Evolutionary conservation across 2,329 filamentous ascomycete species (phyloP), one percentile per base, ranked within the genome.

Genomic region (Epichloe aotearoae): DNA sequence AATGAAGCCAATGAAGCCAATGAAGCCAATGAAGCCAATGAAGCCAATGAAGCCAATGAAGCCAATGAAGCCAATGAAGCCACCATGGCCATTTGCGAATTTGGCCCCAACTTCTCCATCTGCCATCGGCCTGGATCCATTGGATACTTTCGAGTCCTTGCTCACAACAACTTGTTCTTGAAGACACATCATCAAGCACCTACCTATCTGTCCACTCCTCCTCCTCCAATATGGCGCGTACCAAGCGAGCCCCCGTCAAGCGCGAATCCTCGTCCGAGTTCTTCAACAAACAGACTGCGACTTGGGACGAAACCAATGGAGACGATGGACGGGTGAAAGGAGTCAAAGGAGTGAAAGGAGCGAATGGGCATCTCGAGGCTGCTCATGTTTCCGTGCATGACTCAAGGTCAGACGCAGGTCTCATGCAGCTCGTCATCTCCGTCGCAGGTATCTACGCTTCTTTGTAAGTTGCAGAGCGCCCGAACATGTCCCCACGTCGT

Each of bases 391-490:
- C 33, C 17, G 30, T 39, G 30, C 7, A 14, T 15, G 17, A 34
- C 20, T 3, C 48, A 5, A 68, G 66, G 57, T 62, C 69, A 50
- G 76, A 80, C 30, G 76, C 83, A 8, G 86, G 87, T 4, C 64
- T 88, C 33, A 63, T 85, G 61, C 86, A 95, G 67, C 78, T 96
- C 51, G 69, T 90, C 46, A 79, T 95, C 54, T 91, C 90, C 57
- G 88, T 96, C n/a, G 83, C 82, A 6, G 93, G 93, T 53, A 98
- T 98, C 60, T 98, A 98, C 67, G 88, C 85, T 37, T 95, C 90
- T 37, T 98, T 98, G 91, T 96, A 79, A 63, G 78, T 69, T 6
- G 19, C 10, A 19, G 7, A 7, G 40, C 12, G 17, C 36, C 15
- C 4, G 17, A 19, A 19, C 3, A 40, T 40, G 1, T 17, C 37